These are phyloP conservation scores for Pilaira anomala DNA, from an alignment of 192 early-diverging fungal genomes.

Conservation along the genomic window DNA sequence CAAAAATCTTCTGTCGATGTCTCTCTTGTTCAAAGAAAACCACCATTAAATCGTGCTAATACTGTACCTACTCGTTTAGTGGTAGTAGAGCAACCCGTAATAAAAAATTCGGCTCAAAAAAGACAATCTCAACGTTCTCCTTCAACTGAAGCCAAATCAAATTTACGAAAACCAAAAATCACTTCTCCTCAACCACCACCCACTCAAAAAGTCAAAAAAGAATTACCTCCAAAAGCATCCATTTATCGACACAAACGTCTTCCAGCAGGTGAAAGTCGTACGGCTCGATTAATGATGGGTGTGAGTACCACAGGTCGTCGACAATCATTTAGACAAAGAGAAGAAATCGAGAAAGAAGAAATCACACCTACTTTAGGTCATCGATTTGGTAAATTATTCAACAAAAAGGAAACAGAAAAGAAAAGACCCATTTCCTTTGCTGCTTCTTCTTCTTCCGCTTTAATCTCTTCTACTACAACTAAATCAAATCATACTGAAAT, in stretches of 20 bases:
- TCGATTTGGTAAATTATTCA: conserved; percentile 4
- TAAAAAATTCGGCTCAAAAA: not conserved
- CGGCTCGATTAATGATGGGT: conserved; percentile 26
- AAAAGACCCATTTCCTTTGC: conserved; percentile 16
- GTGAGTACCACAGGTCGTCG: conserved; percentile 15
- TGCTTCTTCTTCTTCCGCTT: not conserved
- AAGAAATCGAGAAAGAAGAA: not conserved
- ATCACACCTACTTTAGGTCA: not conserved
- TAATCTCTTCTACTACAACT: not conserved
- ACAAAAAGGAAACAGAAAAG: not conserved
- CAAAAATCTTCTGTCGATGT: not conserved
- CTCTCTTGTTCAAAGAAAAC: not conserved
- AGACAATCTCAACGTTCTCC: not conserved
- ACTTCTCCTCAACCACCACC: not conserved
- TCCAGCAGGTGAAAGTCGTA: conserved; percentile 17
- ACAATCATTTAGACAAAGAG: not conserved
- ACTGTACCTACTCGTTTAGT: not conserved
- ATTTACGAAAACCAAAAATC: not conserved
- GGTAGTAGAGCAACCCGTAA: not conserved
- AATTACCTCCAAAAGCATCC: conserved; percentile 10
- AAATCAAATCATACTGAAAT: not conserved
- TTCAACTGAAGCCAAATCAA: not conserved
- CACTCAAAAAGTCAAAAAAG: not conserved
- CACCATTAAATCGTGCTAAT: not conserved
- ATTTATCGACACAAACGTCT: conserved; percentile 23